Conservation (phyloP, 2,329 filamentous ascomycete genomes). For the Hypocrella siamensis region DNA sequence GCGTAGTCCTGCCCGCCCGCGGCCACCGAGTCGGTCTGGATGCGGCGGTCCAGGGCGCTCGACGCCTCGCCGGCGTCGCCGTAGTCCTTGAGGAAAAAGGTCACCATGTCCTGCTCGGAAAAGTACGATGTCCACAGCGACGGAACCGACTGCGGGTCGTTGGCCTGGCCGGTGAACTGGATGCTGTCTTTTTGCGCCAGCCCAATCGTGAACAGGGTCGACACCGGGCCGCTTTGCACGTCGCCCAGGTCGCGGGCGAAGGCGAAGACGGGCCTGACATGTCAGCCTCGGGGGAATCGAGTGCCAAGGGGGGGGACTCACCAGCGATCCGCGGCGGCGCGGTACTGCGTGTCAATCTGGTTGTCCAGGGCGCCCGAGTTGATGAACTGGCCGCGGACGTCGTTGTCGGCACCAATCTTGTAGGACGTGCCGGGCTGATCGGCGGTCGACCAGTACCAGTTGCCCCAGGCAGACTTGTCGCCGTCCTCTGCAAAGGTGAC, state of each 20-base stretch:
- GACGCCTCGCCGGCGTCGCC: conserved; percentile 39
- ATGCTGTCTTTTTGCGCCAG: conserved; percentile 64
- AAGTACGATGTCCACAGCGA: conserved; percentile 65
- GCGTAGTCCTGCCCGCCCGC: conserved; percentile 61
- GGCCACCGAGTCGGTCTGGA: conserved; percentile 47
- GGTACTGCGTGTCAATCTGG: conserved; percentile 46
- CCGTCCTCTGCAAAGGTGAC: conserved; percentile 48
- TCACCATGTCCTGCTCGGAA: conserved; percentile 44
- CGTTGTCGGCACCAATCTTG: conserved; percentile 50
- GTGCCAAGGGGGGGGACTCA: conserved; percentile 8
- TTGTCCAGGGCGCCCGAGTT: conserved; percentile 46
- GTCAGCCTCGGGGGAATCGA: neutral
- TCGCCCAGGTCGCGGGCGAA: conserved; percentile 48
- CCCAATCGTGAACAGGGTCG: conserved; percentile 57
- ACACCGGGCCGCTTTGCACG: conserved; percentile 19
- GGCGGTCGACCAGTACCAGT: conserved; percentile 59
- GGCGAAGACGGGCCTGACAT: conserved; percentile 57
- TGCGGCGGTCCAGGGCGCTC: conserved; percentile 50
- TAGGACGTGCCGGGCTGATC: conserved; percentile 38
- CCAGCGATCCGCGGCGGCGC: conserved; percentile 18
- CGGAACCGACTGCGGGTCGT: conserved; percentile 45
- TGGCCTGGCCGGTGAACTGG: conserved; percentile 53
- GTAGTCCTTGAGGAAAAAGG: conserved; percentile 66
- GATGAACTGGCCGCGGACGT: conserved; percentile 53
- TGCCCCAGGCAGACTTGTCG: conserved; percentile 70